These are phyloP conservation scores for Penicillium frequentans DNA, from an alignment of 2,329 filamentous ascomycete genomes.

Conservation along the genomic window DNA sequence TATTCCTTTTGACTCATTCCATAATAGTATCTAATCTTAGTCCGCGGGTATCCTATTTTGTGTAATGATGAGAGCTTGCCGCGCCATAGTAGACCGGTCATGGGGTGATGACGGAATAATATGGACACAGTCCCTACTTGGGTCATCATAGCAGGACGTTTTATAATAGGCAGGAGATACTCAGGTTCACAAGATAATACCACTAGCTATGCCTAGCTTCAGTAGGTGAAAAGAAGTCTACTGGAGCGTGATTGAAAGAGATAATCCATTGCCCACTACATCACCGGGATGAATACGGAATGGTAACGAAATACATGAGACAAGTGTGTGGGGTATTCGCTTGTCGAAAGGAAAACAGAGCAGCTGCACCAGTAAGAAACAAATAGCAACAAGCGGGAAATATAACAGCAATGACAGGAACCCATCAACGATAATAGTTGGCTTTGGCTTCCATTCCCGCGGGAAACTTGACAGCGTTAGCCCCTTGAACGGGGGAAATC, in stretches of 20 bases:
- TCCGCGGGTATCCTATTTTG: neutral
- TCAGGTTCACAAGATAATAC: neutral
- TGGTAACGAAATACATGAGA: neutral
- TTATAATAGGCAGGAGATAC: neutral
- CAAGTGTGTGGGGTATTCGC: slow-evolving; percentile 22
- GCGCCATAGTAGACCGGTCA: neutral
- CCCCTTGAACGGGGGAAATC: neutral
- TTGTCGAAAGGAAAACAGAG: slow-evolving; percentile 7
- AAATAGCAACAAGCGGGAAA: neutral
- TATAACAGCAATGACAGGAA: neutral
- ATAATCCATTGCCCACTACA: neutral
- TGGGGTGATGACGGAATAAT: neutral
- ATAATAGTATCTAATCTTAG: neutral
- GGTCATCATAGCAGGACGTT: too few relatives aligned
- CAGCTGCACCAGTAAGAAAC: neutral
- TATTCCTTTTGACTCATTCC: neutral
- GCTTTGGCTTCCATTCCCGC: neutral
- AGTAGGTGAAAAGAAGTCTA: neutral
- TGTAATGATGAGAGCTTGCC: neutral
- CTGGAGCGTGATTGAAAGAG: neutral
- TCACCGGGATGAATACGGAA: neutral
- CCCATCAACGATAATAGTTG: neutral
- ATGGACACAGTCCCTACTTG: neutral
- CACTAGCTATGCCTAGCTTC: neutral
- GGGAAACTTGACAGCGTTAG: neutral